phyloP scores from a whole-genome alignment of 805 yeast species.

The Lipomyces anomalus region DNA sequence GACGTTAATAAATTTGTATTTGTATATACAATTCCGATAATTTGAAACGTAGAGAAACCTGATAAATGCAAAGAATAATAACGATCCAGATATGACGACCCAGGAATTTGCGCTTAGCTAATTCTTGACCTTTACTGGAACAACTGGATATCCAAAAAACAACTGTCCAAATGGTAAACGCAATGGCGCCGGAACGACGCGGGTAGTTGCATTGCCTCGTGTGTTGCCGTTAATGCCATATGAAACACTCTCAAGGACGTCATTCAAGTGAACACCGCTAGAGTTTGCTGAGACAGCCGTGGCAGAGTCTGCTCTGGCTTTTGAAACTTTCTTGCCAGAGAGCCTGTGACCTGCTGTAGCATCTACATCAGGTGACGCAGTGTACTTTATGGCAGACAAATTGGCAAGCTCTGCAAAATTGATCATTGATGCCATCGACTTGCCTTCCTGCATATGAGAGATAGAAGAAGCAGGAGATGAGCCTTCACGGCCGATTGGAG shows the following conservation, averaged over 20 bases:
- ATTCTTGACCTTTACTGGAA: constrained; percentile 10
- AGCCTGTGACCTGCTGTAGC: constrained; percentile 20
- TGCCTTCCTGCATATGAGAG: constrained; percentile 20
- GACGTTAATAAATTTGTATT: too few relatives aligned
- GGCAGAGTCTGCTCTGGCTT: not conserved
- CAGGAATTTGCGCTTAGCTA: too few relatives aligned
- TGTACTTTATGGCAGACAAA: constrained; percentile 31
- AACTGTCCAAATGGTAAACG: constrained; percentile 76
- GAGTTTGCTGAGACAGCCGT: not conserved
- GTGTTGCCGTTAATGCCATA: not conserved
- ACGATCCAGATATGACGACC: too few relatives aligned
- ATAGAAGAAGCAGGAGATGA: constrained; percentile 4
- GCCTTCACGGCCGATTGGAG: constrained; percentile 2
- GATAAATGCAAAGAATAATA: too few relatives aligned
- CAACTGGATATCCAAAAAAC: constrained; percentile 81
- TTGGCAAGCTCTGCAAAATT: constrained; percentile 57
- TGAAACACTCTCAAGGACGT: not conserved
- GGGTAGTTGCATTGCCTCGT: not conserved
- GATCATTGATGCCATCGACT: constrained; percentile 62
- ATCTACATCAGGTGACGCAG: constrained; percentile 3
- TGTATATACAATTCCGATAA: too few relatives aligned
- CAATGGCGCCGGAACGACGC: constrained; percentile 55
- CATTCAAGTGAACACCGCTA: not conserved
- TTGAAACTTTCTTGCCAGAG: constrained; percentile 7
- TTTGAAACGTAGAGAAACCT: too few relatives aligned